Base-by-base conservation (phyloP, 1,284 basidiomycete species). In the Trichosporon coremiiforme region DNA sequence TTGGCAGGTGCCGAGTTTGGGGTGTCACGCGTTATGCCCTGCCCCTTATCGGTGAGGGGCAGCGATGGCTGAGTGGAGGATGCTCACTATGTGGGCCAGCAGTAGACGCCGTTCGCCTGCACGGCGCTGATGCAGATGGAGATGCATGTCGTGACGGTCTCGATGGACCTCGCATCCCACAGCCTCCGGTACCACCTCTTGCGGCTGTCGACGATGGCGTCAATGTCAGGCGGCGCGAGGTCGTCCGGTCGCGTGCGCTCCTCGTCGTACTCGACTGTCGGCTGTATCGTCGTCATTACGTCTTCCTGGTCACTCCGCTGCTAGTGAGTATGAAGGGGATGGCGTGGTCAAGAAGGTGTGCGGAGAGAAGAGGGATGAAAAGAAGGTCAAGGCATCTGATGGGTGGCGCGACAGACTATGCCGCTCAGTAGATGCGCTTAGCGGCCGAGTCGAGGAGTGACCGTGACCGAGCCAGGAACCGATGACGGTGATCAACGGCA, bases 101-200 rank as follows among this genome's bases (percentile, higher is more conserved):
- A 82, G 71, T 83, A 83, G n/a, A 83, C 82, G 22, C 83, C 83
- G 70, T 84, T 83, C 1, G 83, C 82, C 70, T 80, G 80, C 0
- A 83, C 53, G 3, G 82, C 77, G 41, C 78, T 79, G 36, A 80
- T 35, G 2, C 65, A 71, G 10, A 84, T 81, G 68, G 74, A 75
- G 4, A 78, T 29, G 55, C 80, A 80, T 33, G 79, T 83, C 64
- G 83, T 70, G 2, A 69, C 71, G 2, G 78, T 70, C 2, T 75
- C 38, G 1, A 66, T 68, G 15, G 75, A 68, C 5, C 79, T 77
- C 6, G 77, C 71, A 9, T 76, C 73, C 13, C 73, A 57, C 9
- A 76, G 65, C 20, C 72, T 71, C 60, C 75, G 71, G 67, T 73
- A 75, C 67, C 75, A 67, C 31, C 76, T 72, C 22, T 77, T 74